Conservation (phyloP, 2,329 filamentous ascomycete species). For the Lasiodiplodia gonubiensis region DNA sequence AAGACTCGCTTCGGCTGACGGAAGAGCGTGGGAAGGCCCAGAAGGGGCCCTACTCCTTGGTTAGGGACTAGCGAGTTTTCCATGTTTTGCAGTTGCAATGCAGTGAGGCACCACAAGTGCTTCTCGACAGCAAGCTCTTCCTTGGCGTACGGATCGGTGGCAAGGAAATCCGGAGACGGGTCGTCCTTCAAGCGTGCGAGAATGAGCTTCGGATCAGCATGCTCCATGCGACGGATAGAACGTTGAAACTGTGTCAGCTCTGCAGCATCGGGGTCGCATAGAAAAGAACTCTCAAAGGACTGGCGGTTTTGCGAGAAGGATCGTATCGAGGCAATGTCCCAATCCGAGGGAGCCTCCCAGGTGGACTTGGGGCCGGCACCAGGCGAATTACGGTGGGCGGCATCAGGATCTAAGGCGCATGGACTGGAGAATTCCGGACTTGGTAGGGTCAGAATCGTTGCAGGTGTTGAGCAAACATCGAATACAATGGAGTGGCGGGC, state of each 20-base stretch:
- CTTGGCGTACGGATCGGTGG: conserved; percentile 50
- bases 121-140: conserved; percentile 60
- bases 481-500: not conserved
- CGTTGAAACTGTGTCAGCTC: conserved; percentile 54
- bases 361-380: conserved; percentile 3
- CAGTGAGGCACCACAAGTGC: conserved; percentile 67
- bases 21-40: conserved; percentile 32
- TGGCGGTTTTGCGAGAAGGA: conserved; percentile 29
- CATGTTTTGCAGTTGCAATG: conserved; percentile 51
- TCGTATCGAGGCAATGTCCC: conserved; percentile 39
- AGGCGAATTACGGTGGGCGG: not conserved
- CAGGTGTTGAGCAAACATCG: not conserved
- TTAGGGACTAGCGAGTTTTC: conserved; percentile 36
- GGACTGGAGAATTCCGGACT: conserved; percentile 10
- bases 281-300: conserved; percentile 16
- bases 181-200: conserved; percentile 62
- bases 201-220: conserved; percentile 58
- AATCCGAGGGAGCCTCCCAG: conserved; percentile 42
- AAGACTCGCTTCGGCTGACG: conserved; percentile 34
- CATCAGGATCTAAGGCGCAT: conserved; percentile 2
- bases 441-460: conserved; percentile 4
- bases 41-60: conserved; percentile 31
- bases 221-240: conserved; percentile 62
- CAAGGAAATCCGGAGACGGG: conserved; percentile 35
- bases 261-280: conserved; percentile 16